These are phyloP conservation scores for Dioszegia crocea DNA, from an alignment of 768 basidiomycete species.

Conservation along the genomic window DNA sequence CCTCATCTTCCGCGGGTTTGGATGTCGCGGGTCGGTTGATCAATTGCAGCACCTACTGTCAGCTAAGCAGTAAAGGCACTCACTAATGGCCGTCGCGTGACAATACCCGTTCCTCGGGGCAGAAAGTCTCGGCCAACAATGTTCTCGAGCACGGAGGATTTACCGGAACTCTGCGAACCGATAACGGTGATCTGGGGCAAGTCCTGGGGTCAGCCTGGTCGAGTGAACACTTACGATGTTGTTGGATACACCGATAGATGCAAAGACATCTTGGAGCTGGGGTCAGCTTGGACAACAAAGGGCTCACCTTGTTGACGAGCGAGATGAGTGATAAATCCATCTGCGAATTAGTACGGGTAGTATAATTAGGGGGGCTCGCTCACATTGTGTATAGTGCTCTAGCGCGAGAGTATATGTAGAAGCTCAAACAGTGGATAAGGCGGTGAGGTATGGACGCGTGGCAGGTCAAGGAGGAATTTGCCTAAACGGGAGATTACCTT, in stretches of 20 bases:
- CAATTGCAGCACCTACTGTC: constrained; percentile 72
- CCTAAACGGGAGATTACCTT: background rate
- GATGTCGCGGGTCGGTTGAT: constrained; percentile 69
- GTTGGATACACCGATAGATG: constrained; percentile 19
- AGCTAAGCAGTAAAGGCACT: constrained; percentile 35
- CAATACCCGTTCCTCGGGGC: constrained; percentile 97
- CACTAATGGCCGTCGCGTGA: constrained; percentile 92
- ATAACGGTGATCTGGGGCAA: constrained; percentile 54
- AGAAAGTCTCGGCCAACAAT: constrained; percentile 97
- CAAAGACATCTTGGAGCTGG: constrained; percentile 22
- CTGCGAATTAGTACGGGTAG: background rate
- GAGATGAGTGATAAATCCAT: constrained; percentile 52
- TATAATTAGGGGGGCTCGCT: background rate
- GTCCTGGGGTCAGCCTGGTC: constrained; percentile 36
- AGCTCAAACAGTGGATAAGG: too few species aligned
- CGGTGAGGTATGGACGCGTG: too few species aligned
- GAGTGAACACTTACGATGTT: constrained; percentile 9
- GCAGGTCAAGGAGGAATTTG: background rate
- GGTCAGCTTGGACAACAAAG: background rate
- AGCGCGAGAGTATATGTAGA: too few species aligned
- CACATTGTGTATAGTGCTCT: too few species aligned
- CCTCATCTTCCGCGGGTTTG: constrained; percentile 32
- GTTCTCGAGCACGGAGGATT: constrained; percentile 61
- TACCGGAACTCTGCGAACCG: constrained; percentile 53
- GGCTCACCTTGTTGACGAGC: constrained; percentile 51